These are phyloP conservation scores for Exutisphaerella laricina DNA, from an alignment of 2,329 filamentous ascomycete genomes.

Conservation along the genomic window DNA sequence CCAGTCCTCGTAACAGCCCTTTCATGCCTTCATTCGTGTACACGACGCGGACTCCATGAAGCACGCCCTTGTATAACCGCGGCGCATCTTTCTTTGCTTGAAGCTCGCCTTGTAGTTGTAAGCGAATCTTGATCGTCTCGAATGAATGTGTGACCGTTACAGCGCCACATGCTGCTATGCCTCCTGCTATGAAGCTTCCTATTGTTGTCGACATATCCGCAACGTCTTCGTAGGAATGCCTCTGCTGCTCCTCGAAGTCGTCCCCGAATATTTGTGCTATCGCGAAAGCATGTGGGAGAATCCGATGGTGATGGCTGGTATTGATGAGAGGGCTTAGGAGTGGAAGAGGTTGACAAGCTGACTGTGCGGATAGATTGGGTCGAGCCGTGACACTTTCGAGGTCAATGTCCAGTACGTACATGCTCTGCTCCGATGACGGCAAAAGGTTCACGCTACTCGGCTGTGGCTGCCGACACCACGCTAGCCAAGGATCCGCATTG, in stretches of 20 bases:
- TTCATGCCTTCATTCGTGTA: slow-evolving; percentile 80
- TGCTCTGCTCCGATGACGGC: no score
- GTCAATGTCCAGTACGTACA: no score
- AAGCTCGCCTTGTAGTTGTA: slow-evolving; percentile 95
- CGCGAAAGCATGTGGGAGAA: no score
- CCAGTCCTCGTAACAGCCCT: slow-evolving; percentile 82
- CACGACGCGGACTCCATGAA: slow-evolving; percentile 88
- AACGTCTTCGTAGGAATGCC: no score
- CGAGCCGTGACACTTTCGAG: no score
- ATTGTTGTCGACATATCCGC: slow-evolving; percentile 44
- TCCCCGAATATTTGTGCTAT: no score
- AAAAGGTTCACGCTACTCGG: background rate
- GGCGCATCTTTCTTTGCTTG: slow-evolving; percentile 79
- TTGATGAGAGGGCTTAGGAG: background rate
- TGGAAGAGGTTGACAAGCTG: background rate
- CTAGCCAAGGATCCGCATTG: no score
- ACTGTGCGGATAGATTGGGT: background rate
- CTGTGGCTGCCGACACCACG: no score
- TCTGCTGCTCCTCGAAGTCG: background rate
- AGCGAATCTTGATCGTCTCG: slow-evolving; percentile 96
- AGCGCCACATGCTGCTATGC: slow-evolving; percentile 92
- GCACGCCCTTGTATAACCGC: slow-evolving; percentile 81
- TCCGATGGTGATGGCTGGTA: no score
- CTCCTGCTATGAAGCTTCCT: slow-evolving; percentile 84
- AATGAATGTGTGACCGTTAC: slow-evolving; percentile 97